These are phyloP conservation scores for Tylopilus intermedius DNA, from an alignment of 768 basidiomycete species.

Conservation along the genomic window DNA sequence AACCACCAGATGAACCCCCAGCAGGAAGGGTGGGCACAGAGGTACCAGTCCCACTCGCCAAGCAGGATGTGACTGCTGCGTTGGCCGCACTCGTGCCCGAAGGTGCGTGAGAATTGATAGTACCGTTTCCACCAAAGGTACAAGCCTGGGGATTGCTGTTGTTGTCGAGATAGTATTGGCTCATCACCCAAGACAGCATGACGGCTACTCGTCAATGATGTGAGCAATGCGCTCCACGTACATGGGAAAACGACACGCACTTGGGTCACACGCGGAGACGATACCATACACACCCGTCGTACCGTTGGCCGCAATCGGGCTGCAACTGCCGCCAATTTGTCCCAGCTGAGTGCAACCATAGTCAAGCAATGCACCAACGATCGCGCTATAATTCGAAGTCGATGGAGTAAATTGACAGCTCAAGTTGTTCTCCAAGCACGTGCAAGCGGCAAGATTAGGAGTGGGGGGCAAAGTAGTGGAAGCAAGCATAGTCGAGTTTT, in stretches of 20 bases:
- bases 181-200: slow-evolving; percentile 82
- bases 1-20: slow-evolving; percentile 18
- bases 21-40: slow-evolving; percentile 55
- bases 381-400: slow-evolving; percentile 53
- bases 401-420: slow-evolving; percentile 70
- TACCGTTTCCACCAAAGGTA: slow-evolving; percentile 81
- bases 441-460: slow-evolving; percentile 75
- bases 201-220: slow-evolving; percentile 41
- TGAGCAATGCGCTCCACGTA: neutral
- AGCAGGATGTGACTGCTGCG: slow-evolving; percentile 60
- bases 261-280: slow-evolving; percentile 74
- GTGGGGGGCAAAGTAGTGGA: slow-evolving; percentile 75
- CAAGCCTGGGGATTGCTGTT: slow-evolving; percentile 60
- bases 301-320: slow-evolving; percentile 69
- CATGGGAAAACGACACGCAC: slow-evolving; percentile 37
- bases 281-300: slow-evolving; percentile 69
- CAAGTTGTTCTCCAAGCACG: slow-evolving; percentile 63
- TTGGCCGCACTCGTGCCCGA: slow-evolving; percentile 44
- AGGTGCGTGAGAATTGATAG: slow-evolving; percentile 56
- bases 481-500: slow-evolving; percentile 57
- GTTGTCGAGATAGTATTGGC: slow-evolving; percentile 64
- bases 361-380: slow-evolving; percentile 59
- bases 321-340: slow-evolving; percentile 54
- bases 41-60: slow-evolving; percentile 57
- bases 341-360: slow-evolving; percentile 67